phyloP scores from a whole-genome alignment of 2,329 filamentous ascomycete species.

The Rutstroemia sp. region DNA sequence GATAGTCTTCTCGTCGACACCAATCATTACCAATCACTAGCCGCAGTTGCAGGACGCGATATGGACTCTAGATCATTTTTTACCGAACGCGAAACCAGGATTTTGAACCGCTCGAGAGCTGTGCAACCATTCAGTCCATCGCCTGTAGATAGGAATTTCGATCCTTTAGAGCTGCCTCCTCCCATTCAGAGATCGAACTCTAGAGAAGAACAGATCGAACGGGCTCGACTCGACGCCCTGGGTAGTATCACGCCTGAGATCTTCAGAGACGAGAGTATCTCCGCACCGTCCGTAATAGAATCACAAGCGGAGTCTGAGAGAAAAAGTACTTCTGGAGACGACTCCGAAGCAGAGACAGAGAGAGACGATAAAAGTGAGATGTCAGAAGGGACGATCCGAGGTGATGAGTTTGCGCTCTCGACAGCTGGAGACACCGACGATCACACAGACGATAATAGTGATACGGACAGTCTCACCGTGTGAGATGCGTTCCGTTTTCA shows the following conservation, averaged over 20 bases:
- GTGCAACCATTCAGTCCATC: constrained; percentile 53
- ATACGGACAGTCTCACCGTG: background rate
- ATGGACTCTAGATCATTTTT: constrained; percentile 43
- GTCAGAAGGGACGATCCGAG: constrained; percentile 4
- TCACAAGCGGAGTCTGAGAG: background rate
- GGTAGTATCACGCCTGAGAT: constrained; percentile 1
- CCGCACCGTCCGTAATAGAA: background rate
- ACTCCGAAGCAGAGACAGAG: background rate
- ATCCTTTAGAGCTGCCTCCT: constrained; percentile 17
- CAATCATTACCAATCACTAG: constrained; percentile 51
- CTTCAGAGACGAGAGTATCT: background rate
- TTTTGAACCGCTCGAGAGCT: constrained; percentile 44
- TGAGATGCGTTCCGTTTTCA: too few species aligned
- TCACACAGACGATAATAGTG: background rate
- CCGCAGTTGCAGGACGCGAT: constrained; percentile 34
- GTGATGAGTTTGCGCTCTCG: background rate
- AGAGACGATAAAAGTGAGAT: background rate
- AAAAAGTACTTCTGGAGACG: background rate
- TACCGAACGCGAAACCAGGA: constrained; percentile 34
- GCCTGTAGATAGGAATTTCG: constrained; percentile 14
- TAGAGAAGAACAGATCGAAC: background rate
- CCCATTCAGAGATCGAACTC: background rate
- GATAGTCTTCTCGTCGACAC: constrained; percentile 49
- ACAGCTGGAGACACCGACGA: background rate
- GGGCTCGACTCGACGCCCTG: background rate